Evolutionary conservation across 2,329 filamentous ascomycete species (phyloP), one percentile per base, ranked within the genome.

Genomic region (Alternaria tenuissima): DNA sequence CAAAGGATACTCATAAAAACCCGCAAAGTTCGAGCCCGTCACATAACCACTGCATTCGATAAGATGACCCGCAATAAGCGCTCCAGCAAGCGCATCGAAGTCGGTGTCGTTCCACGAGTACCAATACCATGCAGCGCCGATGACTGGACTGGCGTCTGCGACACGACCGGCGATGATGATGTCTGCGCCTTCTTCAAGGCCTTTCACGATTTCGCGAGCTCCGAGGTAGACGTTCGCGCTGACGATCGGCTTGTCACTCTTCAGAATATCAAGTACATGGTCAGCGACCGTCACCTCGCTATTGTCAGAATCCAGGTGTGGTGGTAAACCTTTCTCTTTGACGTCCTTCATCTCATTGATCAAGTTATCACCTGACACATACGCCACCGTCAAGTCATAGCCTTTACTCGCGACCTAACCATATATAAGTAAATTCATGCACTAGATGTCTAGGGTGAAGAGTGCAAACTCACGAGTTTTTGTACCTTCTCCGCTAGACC

Each of bases 71-170:
- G 78, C 78, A 32, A 82, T 76, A 7, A 82, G 76, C 2, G 80
- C 74, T 38, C 78, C 78, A 0, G 80, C 86, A 5, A 88, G 76
- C 18, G 77, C 66, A 59, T 87, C 81, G 20, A 81, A 85, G 24
- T 83, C 78, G 0, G 76, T 79, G 16, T 82, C 79, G 0, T 63
- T 60, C 86, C 85, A 88, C 1, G 78, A 75, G 54, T 88, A 81
- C 82, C 85, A 88, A 76, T 80, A 88, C 67, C 82, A 82, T 0
- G 85, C 85, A 0, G 85, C 84, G 0, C 83, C 86, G 58, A 88
- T 86, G 0, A 77, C 74, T 4, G 76, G 76, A 60, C 67, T 74
- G 2, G 74, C 75, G 57, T 78, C 75, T 20, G 75, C 68, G 6
- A 76, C 74, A 42, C 76, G 61, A 11, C 76, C 75, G 3, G 68